A percentile compares a stretch with the other conserved stretches of the same genome.
Conservation (phyloP, 768 basidiomycete genomes). For the Boletellus sp. region DNA sequence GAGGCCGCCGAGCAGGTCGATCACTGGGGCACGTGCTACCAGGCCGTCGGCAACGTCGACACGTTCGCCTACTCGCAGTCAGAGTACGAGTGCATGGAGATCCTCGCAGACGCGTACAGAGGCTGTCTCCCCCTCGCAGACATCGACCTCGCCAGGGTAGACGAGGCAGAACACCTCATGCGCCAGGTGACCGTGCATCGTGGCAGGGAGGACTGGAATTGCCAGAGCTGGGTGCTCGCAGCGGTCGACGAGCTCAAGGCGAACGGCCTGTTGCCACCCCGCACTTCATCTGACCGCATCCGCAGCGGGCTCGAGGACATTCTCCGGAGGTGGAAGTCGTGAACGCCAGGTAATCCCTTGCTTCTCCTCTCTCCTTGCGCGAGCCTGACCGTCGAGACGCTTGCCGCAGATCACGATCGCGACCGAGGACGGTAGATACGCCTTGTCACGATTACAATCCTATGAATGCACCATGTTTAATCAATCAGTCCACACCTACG, state of each 20-base stretch:
- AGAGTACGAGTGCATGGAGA: slow-evolving; percentile 30
- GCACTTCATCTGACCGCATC: slow-evolving; percentile 19
- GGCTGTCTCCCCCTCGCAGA: slow-evolving; percentile 27
- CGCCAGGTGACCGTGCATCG: slow-evolving; percentile 22
- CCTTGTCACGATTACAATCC: not conserved
- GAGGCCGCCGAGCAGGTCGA: slow-evolving; percentile 23
- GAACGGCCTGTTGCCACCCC: slow-evolving; percentile 12
- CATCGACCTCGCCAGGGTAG: slow-evolving; percentile 13
- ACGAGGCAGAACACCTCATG: slow-evolving; percentile 19
- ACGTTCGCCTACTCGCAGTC: slow-evolving; percentile 25
- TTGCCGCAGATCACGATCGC: too few relatives aligned
- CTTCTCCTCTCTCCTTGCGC: not conserved
- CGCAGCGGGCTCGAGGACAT: slow-evolving; percentile 23
- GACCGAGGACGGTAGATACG: not conserved
- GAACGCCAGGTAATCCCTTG: not conserved
- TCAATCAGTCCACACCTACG: not conserved
- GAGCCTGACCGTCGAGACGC: slow-evolving; percentile 1
- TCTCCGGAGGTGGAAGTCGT: slow-evolving; percentile 23
- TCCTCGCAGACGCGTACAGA: slow-evolving; percentile 27
- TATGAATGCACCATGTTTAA: not conserved
- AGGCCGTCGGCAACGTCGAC: slow-evolving; percentile 29
- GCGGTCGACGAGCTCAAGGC: slow-evolving; percentile 24
- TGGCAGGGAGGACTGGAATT: slow-evolving; percentile 32
- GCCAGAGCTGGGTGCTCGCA: slow-evolving; percentile 28
- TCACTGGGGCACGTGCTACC: slow-evolving; percentile 31